phyloP scores from a whole-genome alignment of 2,329 filamentous ascomycete genomes.

The Nemania sp. region DNA sequence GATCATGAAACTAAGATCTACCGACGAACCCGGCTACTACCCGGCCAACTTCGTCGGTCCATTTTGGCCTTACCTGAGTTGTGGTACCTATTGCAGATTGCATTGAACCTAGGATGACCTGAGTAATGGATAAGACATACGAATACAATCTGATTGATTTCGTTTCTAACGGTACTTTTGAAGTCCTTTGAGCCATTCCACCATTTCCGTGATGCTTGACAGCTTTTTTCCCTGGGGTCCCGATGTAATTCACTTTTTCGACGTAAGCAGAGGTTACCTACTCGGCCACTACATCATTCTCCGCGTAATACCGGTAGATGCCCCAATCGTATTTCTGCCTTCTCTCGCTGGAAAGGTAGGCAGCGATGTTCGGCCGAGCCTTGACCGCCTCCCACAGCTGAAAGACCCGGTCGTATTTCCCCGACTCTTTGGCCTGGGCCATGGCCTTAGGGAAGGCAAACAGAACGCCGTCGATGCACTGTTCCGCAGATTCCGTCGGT shows the following conservation, averaged over 20 bases:
- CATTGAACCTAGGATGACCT: too few relatives aligned
- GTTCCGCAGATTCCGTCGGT: not conserved
- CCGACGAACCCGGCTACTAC: not conserved
- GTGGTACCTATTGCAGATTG: too few relatives aligned
- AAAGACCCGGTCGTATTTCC: slow-evolving; percentile 71
- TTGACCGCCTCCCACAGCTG: slow-evolving; percentile 71
- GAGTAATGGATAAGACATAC: not conserved
- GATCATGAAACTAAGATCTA: not conserved
- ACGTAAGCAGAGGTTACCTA: slow-evolving; percentile 6
- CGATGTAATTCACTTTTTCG: not conserved
- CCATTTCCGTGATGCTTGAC: not conserved
- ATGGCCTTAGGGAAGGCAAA: slow-evolving; percentile 78
- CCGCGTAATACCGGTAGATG: slow-evolving; percentile 73
- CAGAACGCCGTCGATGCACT: slow-evolving; percentile 61
- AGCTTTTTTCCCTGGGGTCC: not conserved
- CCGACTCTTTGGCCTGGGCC: slow-evolving; percentile 62
- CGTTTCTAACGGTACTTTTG: not conserved
- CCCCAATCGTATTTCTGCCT: slow-evolving; percentile 70
- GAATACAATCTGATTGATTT: not conserved
- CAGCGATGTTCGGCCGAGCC: slow-evolving; percentile 71
- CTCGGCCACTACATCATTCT: slow-evolving; percentile 28
- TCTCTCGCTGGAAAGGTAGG: slow-evolving; percentile 74
- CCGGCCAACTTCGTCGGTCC: too few relatives aligned
- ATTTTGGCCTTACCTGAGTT: too few relatives aligned
- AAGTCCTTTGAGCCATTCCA: not conserved